Evolutionary conservation across 179 eudicot genomes (phyloP), one percentile per base, ranked within the genome.

Genomic region (Spinacia oleracea): DNA sequence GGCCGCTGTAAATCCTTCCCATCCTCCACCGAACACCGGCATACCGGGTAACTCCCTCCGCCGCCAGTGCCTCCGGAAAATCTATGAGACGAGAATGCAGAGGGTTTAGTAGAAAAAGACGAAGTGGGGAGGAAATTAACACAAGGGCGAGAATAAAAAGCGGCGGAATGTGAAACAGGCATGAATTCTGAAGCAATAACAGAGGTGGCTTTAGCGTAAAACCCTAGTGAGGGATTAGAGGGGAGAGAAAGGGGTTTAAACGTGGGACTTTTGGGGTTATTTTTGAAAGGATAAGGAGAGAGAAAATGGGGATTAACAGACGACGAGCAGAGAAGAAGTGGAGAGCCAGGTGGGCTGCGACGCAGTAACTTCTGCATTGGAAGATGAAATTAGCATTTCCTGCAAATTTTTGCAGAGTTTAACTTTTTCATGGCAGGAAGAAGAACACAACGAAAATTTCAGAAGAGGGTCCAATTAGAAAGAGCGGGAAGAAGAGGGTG

Each of bases 331-430:
- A 78, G 77, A 10, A 79, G 81, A 67, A 80, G 50, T 3, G 83
- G 66, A 60, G 86, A 79, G 46, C 75, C 70, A 40, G 83, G 76
- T 27, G 89, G 87, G 84, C 79, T 83, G 60, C 78, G 85, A 32
- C 87, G 84, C 40, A 89, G 72, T 40, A 91, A 65, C 79, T 89
- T 91, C 86, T 88, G 96, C 96, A 91, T 91, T 29, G 40, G 79
- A 83, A 67, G 16, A 34, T 9, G 2, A 62, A 12, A 20, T 63
- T 79, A 35, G 77, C 81, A 79, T 72, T 20, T 74, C 77, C 77
- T 74, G 77, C 34, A 38, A 59, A 40, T 21, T 32, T 55, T 43
- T n/a, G 29, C 34, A 60, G 51, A 48, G 31, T 25, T 21, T 10
- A 23, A 48, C 40, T 1, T 38, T 38, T 6, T 38, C 40, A 75